phyloP scores from a whole-genome alignment of 192 early-diverging fungal species.

The Backusella morwellensis region DNA sequence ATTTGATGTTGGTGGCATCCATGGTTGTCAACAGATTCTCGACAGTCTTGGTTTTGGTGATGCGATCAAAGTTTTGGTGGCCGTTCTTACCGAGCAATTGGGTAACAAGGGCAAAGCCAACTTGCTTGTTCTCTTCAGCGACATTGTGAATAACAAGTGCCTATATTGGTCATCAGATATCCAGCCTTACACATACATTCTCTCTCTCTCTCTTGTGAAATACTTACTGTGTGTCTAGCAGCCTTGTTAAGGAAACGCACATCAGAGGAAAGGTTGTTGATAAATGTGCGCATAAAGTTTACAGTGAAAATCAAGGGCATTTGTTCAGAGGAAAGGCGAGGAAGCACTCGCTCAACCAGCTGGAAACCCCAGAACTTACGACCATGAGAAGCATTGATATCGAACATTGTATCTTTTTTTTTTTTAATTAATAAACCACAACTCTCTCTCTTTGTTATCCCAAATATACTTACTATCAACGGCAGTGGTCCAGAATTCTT shows the following conservation, averaged over 20 bases:
- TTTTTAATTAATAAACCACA: not conserved
- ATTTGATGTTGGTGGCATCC: constrained; percentile 61
- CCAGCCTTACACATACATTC: too few relatives aligned
- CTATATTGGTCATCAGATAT: constrained; percentile 22
- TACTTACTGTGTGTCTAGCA: constrained; percentile 63
- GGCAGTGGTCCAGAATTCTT: constrained; percentile 75
- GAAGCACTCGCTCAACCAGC: constrained; percentile 70
- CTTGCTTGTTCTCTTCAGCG: constrained; percentile 63
- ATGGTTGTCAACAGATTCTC: constrained; percentile 73
- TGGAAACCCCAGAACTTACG: constrained; percentile 91
- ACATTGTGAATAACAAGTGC: constrained; percentile 51
- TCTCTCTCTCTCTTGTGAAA: not conserved
- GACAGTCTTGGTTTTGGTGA: constrained; percentile 76
- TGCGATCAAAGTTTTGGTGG: constrained; percentile 61
- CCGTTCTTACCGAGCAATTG: constrained; percentile 81
- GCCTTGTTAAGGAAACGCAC: constrained; percentile 79
- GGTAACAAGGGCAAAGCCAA: constrained; percentile 75
- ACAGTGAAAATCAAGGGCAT: constrained; percentile 74
- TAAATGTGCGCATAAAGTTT: constrained; percentile 83
- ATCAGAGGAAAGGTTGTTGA: constrained; percentile 79
- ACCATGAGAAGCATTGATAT: constrained; percentile 69
- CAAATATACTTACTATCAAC: constrained; percentile 60
- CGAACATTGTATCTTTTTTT: constrained; percentile 67
- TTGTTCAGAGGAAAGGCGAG: constrained; percentile 50
- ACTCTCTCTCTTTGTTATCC: not conserved